These are phyloP conservation scores for Irpex rosettiformis DNA, from an alignment of 1,284 basidiomycete genomes.

Conservation along the genomic window DNA sequence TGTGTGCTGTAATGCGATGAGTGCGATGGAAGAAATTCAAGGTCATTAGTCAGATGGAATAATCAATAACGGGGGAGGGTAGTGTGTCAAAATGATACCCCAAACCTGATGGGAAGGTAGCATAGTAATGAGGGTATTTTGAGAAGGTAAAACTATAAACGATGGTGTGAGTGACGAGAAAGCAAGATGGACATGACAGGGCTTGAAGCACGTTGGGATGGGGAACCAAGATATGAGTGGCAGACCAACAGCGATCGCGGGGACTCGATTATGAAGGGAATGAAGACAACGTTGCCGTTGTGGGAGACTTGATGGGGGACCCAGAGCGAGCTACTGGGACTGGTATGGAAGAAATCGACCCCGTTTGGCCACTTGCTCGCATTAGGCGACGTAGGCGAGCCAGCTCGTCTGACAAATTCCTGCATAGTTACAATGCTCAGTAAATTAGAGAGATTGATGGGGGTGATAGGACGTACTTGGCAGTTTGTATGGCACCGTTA, in stretches of 20 bases:
- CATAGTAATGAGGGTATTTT: no score
- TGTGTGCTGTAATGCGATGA: background rate
- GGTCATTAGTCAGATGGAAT: background rate
- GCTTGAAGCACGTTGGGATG: background rate
- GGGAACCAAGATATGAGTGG: background rate
- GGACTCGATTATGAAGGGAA: no score
- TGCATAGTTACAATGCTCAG: slow-evolving; percentile 24
- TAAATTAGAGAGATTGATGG: background rate
- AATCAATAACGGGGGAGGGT: no score
- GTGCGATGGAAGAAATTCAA: background rate
- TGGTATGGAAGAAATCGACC: slow-evolving; percentile 4
- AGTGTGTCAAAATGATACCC: no score
- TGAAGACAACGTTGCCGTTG: background rate
- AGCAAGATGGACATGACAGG: background rate
- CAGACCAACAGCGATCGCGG: no score
- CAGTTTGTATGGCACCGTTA: slow-evolving; percentile 53
- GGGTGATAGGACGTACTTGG: slow-evolving; percentile 46
- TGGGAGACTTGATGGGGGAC: background rate
- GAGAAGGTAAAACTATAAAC: no score
- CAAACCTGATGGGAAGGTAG: no score
- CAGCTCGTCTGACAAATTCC: slow-evolving; percentile 56
- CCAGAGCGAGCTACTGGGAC: background rate
- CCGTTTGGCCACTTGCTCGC: slow-evolving; percentile 37
- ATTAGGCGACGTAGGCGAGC: slow-evolving; percentile 67
- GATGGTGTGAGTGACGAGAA: background rate